Evolutionary conservation across 257 asterid species (phyloP).

Genomic region (Mitragyna speciosa): DNA sequence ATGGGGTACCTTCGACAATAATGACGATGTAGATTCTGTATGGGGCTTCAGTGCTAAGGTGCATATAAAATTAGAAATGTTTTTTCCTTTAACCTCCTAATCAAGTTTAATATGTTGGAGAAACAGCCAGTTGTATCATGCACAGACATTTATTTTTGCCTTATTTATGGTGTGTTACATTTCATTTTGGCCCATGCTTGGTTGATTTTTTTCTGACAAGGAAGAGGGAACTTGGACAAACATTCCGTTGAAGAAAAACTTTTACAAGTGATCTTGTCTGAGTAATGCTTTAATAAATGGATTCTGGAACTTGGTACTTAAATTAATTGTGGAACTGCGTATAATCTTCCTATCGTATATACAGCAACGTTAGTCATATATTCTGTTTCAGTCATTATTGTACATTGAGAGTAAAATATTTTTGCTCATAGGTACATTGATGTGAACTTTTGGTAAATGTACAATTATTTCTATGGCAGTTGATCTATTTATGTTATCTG

Average conservation of each 20-base stretch:
- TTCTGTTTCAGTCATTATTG: not conserved
- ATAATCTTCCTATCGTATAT: not conserved
- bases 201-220: not conserved
- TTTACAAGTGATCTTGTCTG: not conserved
- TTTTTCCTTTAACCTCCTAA: not conserved
- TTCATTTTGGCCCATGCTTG: not conserved
- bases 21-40: conserved; percentile 89
- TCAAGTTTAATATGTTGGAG: not conserved
- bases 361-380: not conserved
- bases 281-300: not conserved
- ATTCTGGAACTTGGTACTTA: not conserved
- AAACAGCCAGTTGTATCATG: not conserved
- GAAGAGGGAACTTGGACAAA: not conserved
- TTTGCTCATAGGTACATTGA: not conserved
- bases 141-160: not conserved
- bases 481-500: not conserved
- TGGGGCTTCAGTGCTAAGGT: conserved; percentile 97
- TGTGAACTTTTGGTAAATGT: not conserved
- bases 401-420: not conserved
- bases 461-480: not conserved
- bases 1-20: conserved; percentile 89
- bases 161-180: not conserved
- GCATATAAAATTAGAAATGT: conserved; percentile 25
- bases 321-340: not conserved
- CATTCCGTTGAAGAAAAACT: not conserved